Conservation (phyloP, 2,329 filamentous ascomycete genomes). For the Cercospora brassicicola region DNA sequence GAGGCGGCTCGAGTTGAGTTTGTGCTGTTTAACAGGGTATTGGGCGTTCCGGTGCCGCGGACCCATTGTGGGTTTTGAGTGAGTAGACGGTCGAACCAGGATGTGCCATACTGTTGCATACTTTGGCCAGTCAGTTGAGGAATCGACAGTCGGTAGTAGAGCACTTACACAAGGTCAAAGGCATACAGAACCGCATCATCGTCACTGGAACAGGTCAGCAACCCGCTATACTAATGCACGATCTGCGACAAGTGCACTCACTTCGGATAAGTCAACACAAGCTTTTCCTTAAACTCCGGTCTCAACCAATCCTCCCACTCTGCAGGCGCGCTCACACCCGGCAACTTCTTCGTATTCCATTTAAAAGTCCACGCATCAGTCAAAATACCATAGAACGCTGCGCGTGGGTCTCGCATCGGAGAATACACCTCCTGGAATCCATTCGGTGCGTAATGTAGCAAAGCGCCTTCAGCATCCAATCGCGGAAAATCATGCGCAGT, state of each 20-base stretch:
- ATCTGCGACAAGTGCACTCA: not conserved
- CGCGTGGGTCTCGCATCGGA: not conserved
- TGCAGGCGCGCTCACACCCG: not conserved
- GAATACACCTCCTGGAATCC: not conserved
- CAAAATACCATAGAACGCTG: not conserved
- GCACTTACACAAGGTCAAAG: conserved; percentile 1
- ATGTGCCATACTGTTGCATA: not conserved
- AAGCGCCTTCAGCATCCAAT: not conserved
- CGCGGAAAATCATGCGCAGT: not conserved
- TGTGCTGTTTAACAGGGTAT: not conserved
- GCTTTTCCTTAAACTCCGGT: conserved; percentile 1
- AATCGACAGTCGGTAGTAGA: too few species aligned
- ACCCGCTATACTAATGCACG: not conserved
- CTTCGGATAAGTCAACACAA: not conserved
- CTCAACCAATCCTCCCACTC: not conserved
- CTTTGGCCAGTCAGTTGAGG: too few species aligned
- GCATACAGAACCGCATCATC: not conserved
- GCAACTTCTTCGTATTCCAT: not conserved
- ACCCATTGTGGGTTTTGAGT: conserved; percentile 1
- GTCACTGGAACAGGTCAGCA: not conserved
- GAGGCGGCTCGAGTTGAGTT: not conserved
- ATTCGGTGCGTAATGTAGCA: not conserved
- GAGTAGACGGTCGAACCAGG: conserved; percentile 2
- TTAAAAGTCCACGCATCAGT: not conserved
- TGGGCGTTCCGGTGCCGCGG: not conserved